Base-by-base conservation (phyloP, 768 basidiomycete species). In the Leucocoprinus leucothites region DNA sequence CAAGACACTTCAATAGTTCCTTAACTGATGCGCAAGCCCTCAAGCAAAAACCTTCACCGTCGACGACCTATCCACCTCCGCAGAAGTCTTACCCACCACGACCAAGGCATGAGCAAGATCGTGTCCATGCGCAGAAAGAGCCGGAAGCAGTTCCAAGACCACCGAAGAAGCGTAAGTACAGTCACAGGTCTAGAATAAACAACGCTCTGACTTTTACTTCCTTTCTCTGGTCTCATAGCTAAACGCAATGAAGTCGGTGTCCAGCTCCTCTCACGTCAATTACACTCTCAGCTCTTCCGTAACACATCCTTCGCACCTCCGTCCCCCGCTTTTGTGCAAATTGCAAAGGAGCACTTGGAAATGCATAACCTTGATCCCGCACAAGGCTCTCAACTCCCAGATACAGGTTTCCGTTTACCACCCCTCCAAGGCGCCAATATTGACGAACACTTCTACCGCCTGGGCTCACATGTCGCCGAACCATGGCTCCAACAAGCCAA, bases 171-270 rank as follows among this genome's bases (percentile, higher is more conserved):
- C 54, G 54, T 56, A 25, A 34, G 54, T 24, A 13, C 48, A 24
- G 36, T 43, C 34, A 14, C 13, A 19, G 18, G 42, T 22, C 19
- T 35, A 34, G 14, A 22, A 21, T 34, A 6, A 31, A 42, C 19
- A 5, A 35, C 40, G 1, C 22, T 21, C 24, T 54, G 47, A 56
- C 6, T 21, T 16, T 21, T 48, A 11, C 49, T 42, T 24, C 35
- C 35, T 21, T 31, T 43, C 50, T 11, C 13, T 18, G 3, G 31
- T 11, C 28, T 7, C 16, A 41, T 49, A 85, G 85, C 78, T 57
- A 83, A 85, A 66, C 81, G 92, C 51, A 98, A 97, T 65, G 83
- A 88, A 57, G 77, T 94, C 40, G 95, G 95, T n/a, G 94, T 98
- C 6, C 95, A 98, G 65, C 82, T 97, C 53, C 82, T 98, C 51